phyloP scores from a whole-genome alignment of 495 filamentous ascomycete genomes.

The Penicillium herquei region DNA sequence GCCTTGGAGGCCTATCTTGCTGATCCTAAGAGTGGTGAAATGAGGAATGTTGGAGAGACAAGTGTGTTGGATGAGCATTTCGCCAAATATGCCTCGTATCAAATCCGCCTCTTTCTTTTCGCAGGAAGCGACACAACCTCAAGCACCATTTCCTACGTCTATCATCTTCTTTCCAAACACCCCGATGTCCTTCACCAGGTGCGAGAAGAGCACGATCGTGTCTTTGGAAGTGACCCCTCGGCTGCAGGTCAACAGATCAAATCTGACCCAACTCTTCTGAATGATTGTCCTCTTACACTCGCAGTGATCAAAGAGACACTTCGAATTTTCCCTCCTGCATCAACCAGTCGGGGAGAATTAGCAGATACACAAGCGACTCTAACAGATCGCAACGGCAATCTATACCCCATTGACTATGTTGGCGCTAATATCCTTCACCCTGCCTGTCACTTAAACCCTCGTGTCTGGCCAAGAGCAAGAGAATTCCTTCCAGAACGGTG shows the following conservation, averaged over 20 bases:
- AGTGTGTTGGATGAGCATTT: slow-evolving; percentile 1
- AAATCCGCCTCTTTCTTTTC: slow-evolving; percentile 1
- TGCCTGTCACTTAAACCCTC: background rate
- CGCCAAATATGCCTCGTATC: background rate
- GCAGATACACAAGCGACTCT: background rate
- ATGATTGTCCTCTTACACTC: slow-evolving; percentile 40
- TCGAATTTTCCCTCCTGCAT: slow-evolving; percentile 37
- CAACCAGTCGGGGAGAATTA: background rate
- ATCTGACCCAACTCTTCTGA: slow-evolving; percentile 35
- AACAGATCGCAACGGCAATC: background rate
- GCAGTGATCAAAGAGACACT: slow-evolving; percentile 52
- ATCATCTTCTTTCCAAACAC: slow-evolving; percentile 46
- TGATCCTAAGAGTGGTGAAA: background rate
- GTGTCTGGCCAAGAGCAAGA: slow-evolving; percentile 8
- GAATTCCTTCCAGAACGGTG: slow-evolving; percentile 26
- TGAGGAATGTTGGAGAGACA: background rate
- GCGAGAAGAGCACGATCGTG: slow-evolving; percentile 44
- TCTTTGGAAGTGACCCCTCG: slow-evolving; percentile 28
- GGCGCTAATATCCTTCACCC: slow-evolving; percentile 14
- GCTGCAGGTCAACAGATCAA: slow-evolving; percentile 21
- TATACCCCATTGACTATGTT: slow-evolving; percentile 11
- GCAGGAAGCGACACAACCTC: slow-evolving; percentile 24
- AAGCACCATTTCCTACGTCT: slow-evolving; percentile 29
- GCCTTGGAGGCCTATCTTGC: background rate
- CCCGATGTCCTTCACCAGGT: slow-evolving; percentile 38